Conservation (phyloP, 768 basidiomycete genomes). For the Podaxis rugospora region DNA sequence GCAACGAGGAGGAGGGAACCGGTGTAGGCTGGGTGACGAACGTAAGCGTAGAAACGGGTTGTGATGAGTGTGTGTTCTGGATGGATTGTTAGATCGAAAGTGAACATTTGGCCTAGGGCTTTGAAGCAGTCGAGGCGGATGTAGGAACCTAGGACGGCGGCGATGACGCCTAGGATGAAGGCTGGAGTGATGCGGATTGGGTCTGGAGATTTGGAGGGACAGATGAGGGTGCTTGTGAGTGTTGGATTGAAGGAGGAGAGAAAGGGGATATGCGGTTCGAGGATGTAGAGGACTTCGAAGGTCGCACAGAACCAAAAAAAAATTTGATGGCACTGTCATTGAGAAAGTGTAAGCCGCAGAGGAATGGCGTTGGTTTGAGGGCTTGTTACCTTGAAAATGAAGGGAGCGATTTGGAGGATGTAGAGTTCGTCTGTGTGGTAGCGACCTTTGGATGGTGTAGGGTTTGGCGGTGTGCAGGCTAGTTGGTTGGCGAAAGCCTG, state of each 20-base stretch:
- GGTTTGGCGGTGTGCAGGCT: constrained; percentile 55
- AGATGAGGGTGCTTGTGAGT: constrained; percentile 28
- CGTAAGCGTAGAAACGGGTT: constrained; percentile 43
- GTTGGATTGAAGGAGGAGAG: constrained; percentile 25
- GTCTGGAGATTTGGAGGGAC: constrained; percentile 22
- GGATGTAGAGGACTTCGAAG: constrained; percentile 45
- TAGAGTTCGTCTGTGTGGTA: constrained; percentile 51
- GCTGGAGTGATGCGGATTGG: constrained; percentile 32
- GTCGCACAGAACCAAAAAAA: constrained; percentile 46
- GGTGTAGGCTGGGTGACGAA: constrained; percentile 53
- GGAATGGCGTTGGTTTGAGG: neutral
- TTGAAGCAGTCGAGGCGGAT: constrained; percentile 52
- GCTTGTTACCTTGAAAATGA: constrained; percentile 45
- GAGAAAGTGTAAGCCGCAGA: neutral
- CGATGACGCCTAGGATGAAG: constrained; percentile 42
- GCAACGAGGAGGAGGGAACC: constrained; percentile 47
- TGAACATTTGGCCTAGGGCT: constrained; percentile 50
- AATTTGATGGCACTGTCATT: constrained; percentile 40
- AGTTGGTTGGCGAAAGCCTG: constrained; percentile 48
- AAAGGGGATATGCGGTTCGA: constrained; percentile 25
- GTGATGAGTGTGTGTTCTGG: constrained; percentile 49
- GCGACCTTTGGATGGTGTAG: constrained; percentile 42
- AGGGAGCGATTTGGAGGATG: constrained; percentile 51
- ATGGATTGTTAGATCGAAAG: constrained; percentile 54
- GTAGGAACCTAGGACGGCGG: constrained; percentile 38